These are phyloP conservation scores for Thalassiosira allenii DNA, from an alignment of 352 stramenopile species.

Conservation along the genomic window DNA sequence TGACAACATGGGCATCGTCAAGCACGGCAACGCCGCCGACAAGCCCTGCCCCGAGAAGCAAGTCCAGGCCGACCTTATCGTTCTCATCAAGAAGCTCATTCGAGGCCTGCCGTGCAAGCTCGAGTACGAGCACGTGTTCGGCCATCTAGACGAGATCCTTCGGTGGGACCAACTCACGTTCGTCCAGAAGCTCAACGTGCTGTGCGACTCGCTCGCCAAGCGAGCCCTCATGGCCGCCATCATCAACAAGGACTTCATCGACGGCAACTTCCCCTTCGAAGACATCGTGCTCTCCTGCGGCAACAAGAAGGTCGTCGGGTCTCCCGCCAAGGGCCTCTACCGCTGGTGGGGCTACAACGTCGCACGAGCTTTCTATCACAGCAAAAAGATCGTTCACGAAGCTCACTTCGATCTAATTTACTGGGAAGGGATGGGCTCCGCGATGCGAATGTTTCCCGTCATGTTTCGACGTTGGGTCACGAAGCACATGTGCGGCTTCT, in stretches of 20 bases:
- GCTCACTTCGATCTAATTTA: conserved; percentile 25
- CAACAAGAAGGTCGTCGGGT: conserved; percentile 5
- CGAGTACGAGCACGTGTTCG: conserved; percentile 24
- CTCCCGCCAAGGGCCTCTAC: conserved; percentile 22
- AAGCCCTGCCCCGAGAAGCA: conserved; percentile 13
- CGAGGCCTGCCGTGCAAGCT: neutral
- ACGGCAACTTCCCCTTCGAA: conserved; percentile 28
- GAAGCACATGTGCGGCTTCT: conserved; percentile 34
- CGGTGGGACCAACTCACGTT: neutral
- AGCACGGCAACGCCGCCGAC: conserved; percentile 20
- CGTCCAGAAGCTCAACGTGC: conserved; percentile 25
- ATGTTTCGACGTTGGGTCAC: conserved; percentile 22
- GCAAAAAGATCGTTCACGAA: conserved; percentile 14
- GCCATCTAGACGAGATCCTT: conserved; percentile 25
- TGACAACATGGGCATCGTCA: conserved; percentile 39
- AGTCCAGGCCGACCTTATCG: conserved; percentile 39
- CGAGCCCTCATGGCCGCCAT: neutral
- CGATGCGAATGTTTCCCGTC: conserved; percentile 13
- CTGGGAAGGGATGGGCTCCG: conserved; percentile 26
- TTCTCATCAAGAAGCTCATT: conserved; percentile 15
- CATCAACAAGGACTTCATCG: conserved; percentile 2
- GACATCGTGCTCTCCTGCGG: neutral
- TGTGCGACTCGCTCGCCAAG: conserved; percentile 28
- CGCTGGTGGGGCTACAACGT: conserved; percentile 7
- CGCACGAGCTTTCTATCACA: conserved; percentile 14